Evolutionary conservation across 176 grass and related monocot species (phyloP).

Genomic region (Oryza glumipatula): DNA sequence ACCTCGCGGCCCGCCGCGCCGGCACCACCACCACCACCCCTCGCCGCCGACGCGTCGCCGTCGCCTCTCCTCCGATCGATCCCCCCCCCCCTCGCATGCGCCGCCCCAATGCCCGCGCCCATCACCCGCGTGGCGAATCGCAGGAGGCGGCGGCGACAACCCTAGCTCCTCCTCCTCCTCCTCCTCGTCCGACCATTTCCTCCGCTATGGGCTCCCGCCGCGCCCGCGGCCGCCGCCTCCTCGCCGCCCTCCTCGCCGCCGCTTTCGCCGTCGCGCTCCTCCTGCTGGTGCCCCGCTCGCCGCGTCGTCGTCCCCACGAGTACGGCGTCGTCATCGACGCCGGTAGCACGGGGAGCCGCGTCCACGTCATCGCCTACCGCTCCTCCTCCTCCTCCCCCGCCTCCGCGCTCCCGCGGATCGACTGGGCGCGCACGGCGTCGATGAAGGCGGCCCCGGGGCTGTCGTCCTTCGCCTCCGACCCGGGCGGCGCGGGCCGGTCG

Average conservation of each 20-base stretch:
- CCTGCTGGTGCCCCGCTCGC: slow-evolving; percentile 34
- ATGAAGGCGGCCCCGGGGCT: slow-evolving; percentile 70
- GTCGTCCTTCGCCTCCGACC: slow-evolving; percentile 61
- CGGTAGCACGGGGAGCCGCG: slow-evolving; percentile 77
- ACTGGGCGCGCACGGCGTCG: slow-evolving; percentile 50
- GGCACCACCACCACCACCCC: not conserved
- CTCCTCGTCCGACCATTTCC: not conserved
- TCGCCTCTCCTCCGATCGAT: not conserved
- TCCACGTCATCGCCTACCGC: slow-evolving; percentile 71
- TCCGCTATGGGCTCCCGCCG: slow-evolving; percentile 44
- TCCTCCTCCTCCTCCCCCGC: not conserved
- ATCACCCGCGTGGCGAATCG: slow-evolving; percentile 14
- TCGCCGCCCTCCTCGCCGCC: slow-evolving; percentile 28
- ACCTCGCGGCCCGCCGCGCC: slow-evolving; percentile 45
- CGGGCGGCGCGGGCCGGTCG: slow-evolving; percentile 57
- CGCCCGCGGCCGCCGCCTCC: slow-evolving; percentile 34
- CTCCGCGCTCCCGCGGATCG: slow-evolving; percentile 37
- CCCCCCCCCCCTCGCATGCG: slow-evolving; percentile 44
- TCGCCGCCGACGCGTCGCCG: slow-evolving; percentile 44
- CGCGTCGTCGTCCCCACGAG: not conserved
- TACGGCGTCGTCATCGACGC: slow-evolving; percentile 80
- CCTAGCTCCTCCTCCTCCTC: slow-evolving; percentile 20
- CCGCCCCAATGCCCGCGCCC: slow-evolving; percentile 48
- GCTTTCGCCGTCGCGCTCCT: slow-evolving; percentile 7
- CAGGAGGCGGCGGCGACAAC: slow-evolving; percentile 23